These are phyloP conservation scores for Xylaria bambusicola DNA, from an alignment of 495 filamentous ascomycete species.

Conservation along the genomic window DNA sequence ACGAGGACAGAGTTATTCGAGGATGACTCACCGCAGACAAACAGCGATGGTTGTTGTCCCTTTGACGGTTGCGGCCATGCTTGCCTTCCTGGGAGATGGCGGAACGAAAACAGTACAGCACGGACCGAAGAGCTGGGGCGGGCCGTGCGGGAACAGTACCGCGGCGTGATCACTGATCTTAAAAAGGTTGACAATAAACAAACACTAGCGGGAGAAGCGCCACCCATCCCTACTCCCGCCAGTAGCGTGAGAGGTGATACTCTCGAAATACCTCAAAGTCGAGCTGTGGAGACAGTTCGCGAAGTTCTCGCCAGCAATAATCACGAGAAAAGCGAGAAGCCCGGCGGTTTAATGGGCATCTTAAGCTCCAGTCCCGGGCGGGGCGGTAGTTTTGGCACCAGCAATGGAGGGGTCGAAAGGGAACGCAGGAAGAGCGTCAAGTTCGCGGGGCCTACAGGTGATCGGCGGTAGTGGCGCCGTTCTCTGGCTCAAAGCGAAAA, in stretches of 20 bases:
- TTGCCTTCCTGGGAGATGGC: slow-evolving; percentile 65
- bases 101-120: slow-evolving; percentile 45
- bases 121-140: slow-evolving; percentile 46
- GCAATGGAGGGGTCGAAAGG: slow-evolving; percentile 30
- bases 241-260: slow-evolving; percentile 34
- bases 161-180: slow-evolving; percentile 27
- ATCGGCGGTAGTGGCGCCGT: slow-evolving; percentile 17
- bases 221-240: slow-evolving; percentile 12
- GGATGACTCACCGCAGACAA: slow-evolving; percentile 40
- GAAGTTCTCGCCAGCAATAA: slow-evolving; percentile 38
- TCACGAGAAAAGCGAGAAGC: slow-evolving; percentile 13
- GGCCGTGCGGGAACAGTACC: slow-evolving; percentile 43
- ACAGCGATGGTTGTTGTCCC: slow-evolving; percentile 71
- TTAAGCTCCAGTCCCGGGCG: slow-evolving; percentile 49
- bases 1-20: slow-evolving; percentile 29
- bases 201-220: slow-evolving; percentile 1
- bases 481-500: background rate
- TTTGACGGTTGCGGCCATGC: slow-evolving; percentile 72
- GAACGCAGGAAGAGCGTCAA: slow-evolving; percentile 60
- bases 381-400: slow-evolving; percentile 1
- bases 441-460: slow-evolving; percentile 41
- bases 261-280: slow-evolving; percentile 51
- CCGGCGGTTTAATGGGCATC: slow-evolving; percentile 33
- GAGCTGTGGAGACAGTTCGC: slow-evolving; percentile 54
- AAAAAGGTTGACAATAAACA: slow-evolving; percentile 26